A percentile compares a stretch with the other conserved stretches of the same genome.
These are phyloP conservation scores for Hawksworthiomyces lignivorus DNA, from an alignment of 2,329 filamentous ascomycete genomes.

Conservation along the genomic window DNA sequence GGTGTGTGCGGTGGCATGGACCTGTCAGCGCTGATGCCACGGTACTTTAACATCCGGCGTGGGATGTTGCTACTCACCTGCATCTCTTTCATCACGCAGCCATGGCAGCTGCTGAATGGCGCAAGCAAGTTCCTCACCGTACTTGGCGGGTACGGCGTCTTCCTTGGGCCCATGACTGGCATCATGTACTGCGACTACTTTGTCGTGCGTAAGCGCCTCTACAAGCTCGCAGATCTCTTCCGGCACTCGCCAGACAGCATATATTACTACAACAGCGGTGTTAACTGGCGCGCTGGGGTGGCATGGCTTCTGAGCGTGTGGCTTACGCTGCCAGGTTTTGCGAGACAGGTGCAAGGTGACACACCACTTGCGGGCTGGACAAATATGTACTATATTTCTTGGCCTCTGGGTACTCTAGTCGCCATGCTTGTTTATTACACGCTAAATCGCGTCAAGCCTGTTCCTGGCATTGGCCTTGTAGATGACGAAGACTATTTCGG, in stretches of 20 bases:
- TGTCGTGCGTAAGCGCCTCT: constrained; percentile 24
- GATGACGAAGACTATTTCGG: no score
- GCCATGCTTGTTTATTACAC: no score
- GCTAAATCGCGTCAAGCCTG: no score
- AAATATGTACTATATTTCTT: no score
- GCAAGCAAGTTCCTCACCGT: constrained; percentile 38
- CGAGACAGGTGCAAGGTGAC: no score
- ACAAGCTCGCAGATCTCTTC: constrained; percentile 21
- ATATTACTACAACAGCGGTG: constrained; percentile 7
- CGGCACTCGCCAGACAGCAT: constrained; percentile 5
- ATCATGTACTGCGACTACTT: constrained; percentile 10
- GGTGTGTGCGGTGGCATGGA: constrained; percentile 46
- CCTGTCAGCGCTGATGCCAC: constrained; percentile 41
- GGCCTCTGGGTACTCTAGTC: no score
- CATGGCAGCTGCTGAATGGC: constrained; percentile 41
- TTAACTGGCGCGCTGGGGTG: constrained; percentile 11
- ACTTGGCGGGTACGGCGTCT: constrained; percentile 30
- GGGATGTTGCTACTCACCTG: constrained; percentile 41
- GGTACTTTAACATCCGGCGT: constrained; percentile 47
- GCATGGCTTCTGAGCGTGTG: constrained; percentile 36
- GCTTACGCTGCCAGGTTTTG: no score
- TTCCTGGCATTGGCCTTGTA: no score
- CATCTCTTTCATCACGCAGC: constrained; percentile 36
- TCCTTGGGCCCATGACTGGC: constrained; percentile 8
- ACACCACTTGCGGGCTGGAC: no score